Evolutionary conservation across 2,329 filamentous ascomycete species (phyloP).

Genomic region (Akanthomyces lecanii): DNA sequence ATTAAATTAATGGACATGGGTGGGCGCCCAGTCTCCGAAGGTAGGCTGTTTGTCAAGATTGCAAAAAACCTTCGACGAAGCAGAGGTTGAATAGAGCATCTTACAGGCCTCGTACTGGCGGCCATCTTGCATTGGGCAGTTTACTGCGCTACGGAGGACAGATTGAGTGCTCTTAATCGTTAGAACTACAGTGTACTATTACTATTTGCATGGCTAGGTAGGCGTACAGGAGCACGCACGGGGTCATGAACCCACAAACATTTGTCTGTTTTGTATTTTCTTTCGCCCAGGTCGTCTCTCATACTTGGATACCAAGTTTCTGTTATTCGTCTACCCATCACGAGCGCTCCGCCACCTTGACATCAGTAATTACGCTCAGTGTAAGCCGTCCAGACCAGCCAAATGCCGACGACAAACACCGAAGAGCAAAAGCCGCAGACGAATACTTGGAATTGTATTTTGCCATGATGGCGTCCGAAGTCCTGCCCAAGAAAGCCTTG

Average conservation of each 20-base stretch:
- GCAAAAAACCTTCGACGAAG: conserved; percentile 38
- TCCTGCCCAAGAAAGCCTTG: too few species aligned
- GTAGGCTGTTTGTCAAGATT: conserved; percentile 50
- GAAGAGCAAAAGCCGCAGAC: too few species aligned
- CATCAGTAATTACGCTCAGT: too few species aligned
- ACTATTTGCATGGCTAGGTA: neutral
- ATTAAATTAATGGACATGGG: conserved; percentile 45
- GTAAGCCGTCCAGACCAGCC: neutral
- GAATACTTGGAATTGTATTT: too few species aligned
- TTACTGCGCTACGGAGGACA: neutral
- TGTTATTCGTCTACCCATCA: neutral
- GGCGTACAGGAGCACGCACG: neutral
- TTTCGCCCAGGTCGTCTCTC: neutral
- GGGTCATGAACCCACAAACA: neutral
- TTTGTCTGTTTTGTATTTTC: conserved; percentile 1
- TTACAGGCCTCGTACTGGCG: neutral
- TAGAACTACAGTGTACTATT: neutral
- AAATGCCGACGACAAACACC: neutral
- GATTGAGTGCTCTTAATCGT: neutral
- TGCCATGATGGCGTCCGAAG: too few species aligned
- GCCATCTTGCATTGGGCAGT: neutral
- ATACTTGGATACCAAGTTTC: neutral
- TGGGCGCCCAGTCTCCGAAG: conserved; percentile 41
- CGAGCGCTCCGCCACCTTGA: neutral
- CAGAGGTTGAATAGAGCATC: neutral